Base-by-base conservation (phyloP, 805 yeast species). In the Kodamaea sagamina region DNA sequence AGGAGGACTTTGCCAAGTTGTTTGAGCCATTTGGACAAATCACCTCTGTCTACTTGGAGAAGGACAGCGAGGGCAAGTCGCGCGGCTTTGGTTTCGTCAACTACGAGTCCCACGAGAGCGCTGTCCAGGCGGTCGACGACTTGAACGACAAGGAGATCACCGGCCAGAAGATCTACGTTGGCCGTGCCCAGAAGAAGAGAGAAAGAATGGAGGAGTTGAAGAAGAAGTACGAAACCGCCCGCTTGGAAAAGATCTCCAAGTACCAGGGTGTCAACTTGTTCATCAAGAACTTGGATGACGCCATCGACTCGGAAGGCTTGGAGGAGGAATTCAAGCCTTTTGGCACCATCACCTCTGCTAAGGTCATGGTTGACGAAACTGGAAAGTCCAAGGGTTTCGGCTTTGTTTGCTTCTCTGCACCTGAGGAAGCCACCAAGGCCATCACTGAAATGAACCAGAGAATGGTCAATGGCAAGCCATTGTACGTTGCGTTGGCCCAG, bases 371-470 rank as follows among this genome's bases (percentile, higher is more conserved):
- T 61, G 96, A 88, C 65, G 97, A 90, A 61, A 68, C 81, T 50
- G 97, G 96, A 59, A 89, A 89, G 75, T 89, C 97, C 52, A 92
- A 88, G 78, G 98, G 98, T 56, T 93, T 93, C 68, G 99, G 99
- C 63, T 93, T 93, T 67, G 99, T 93, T 58, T 89, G 99, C 75
- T 93, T 84, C 86, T 82, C 96, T 44, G 72, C 93, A 52, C 97
- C 98, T 63, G 99, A 93, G 72, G 99, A 93, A 81, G 99, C 99
- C 57, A 87, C 96, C 61, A 89, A 89, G 76, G 99, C 99, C 54
- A 89, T 92, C 68, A 79, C 92, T 58, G 99, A 92, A 78, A 90
- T 92, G 96, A 89, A 92, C 82, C 97, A 89, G 75, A 86, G 89
- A 68, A 86, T 92, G 84, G 81, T 93, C 58, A 84, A 82, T 58